Conservation (phyloP, 805 yeast species). For the Hanseniaspora guilliermondii region DNA sequence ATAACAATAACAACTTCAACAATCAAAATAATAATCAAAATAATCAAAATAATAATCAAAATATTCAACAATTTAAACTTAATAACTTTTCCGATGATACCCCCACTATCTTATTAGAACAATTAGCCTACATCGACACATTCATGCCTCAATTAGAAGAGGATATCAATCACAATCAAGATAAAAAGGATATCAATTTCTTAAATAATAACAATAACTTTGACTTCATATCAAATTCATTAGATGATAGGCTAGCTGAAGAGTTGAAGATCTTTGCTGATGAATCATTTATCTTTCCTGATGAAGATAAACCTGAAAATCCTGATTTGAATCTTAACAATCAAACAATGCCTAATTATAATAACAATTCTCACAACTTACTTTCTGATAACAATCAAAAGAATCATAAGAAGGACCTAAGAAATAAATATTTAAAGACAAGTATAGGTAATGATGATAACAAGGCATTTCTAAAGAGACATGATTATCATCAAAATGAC, state of each 20-base stretch:
- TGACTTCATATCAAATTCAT: constrained; percentile 10
- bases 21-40: constrained; percentile 14
- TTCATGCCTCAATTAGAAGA: constrained; percentile 45
- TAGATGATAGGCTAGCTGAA: constrained; percentile 43
- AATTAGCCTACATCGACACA: constrained; percentile 67
- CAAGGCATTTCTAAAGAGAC: constrained; percentile 11
- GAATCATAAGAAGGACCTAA: neutral
- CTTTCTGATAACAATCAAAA: neutral
- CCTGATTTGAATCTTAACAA: constrained; percentile 14
- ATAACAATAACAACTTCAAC: neutral
- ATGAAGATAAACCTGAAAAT: constrained; percentile 50
- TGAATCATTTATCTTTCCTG: constrained; percentile 68
- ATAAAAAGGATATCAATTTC: constrained; percentile 7
- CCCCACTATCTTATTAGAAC: constrained; percentile 47
- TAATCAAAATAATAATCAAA: constrained; percentile 4
- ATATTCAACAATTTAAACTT: neutral
- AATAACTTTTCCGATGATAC: constrained; percentile 20
- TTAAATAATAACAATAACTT: neutral
- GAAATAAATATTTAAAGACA: constrained; percentile 10
- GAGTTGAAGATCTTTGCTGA: constrained; percentile 77
- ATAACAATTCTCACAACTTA: neutral
- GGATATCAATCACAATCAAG: constrained; percentile 25
- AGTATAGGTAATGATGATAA: constrained; percentile 2
- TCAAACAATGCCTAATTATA: constrained; percentile 1
- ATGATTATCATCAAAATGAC: neutral